Conservation (phyloP, 1,284 basidiomycete species). For the Cutaneotrichosporon mucoides region DNA sequence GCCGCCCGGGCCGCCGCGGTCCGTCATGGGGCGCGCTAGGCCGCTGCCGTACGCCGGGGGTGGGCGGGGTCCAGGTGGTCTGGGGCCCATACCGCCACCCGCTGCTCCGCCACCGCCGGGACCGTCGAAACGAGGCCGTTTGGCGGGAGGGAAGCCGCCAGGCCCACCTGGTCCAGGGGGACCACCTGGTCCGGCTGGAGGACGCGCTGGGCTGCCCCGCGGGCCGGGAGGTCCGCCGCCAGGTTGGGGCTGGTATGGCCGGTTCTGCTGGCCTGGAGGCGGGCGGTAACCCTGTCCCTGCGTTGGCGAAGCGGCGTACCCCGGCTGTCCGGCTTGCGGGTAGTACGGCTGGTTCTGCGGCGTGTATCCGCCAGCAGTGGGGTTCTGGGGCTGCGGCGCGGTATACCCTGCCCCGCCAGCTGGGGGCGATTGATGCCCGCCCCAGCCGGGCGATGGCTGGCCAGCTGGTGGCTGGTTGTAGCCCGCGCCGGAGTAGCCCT, state of each 20-base stretch:
- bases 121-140: constrained; percentile 79
- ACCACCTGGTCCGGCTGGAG: no score
- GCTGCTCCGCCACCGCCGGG: constrained; percentile 51
- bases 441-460: constrained; percentile 1
- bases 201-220: no score
- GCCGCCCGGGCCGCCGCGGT: constrained; percentile 41
- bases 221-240: constrained; percentile 1
- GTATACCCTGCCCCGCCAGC: no score
- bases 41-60: constrained; percentile 10
- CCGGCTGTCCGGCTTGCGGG: constrained; percentile 3
- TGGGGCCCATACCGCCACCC: constrained; percentile 16
- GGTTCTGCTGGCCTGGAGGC: constrained; percentile 19
- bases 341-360: constrained; percentile 25
- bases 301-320: constrained; percentile 5
- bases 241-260: constrained; percentile 32
- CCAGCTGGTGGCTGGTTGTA: constrained; percentile 15
- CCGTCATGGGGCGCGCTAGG: constrained; percentile 29
- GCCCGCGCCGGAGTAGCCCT: constrained; percentile 13
- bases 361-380: constrained; percentile 10
- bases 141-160: constrained; percentile 51
- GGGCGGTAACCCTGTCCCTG: no score
- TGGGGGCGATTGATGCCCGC: constrained; percentile 2
- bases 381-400: constrained; percentile 3
- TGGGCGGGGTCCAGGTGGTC: constrained; percentile 21
- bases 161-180: constrained; percentile 11